phyloP scores from a whole-genome alignment of 495 filamentous ascomycete genomes.

The Daldinia vernicosa region DNA sequence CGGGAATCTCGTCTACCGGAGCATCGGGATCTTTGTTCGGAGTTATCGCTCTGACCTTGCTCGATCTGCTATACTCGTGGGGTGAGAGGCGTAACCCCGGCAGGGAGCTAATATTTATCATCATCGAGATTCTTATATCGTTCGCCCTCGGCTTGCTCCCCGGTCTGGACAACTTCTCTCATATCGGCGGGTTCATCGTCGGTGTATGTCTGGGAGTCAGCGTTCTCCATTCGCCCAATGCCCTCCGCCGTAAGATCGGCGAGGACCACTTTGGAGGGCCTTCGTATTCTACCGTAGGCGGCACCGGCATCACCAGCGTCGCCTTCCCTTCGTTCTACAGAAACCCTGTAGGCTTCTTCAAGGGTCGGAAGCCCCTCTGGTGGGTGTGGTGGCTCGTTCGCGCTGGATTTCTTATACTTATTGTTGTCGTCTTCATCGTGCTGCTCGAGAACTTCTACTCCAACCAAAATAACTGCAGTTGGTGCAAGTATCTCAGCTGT shows the following conservation, averaged over 20 bases:
- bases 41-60: conserved; percentile 83
- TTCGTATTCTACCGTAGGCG: conserved; percentile 55
- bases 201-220: conserved; percentile 87
- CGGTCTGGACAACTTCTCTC: conserved; percentile 94
- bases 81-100: conserved; percentile 73
- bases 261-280: conserved; percentile 60
- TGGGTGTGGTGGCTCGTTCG: conserved; percentile 97
- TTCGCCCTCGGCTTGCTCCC: conserved; percentile 93
- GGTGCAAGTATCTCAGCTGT: conserved; percentile 96
- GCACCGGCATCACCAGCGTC: conserved; percentile 50
- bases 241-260: conserved; percentile 78
- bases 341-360: conserved; percentile 84
- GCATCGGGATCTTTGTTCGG: conserved; percentile 92
- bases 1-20: conserved; percentile 81
- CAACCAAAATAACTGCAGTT: conserved; percentile 75
- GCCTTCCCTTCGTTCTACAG: conserved; percentile 67
- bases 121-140: conserved; percentile 84
- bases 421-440: conserved; percentile 82
- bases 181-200: conserved; percentile 96
- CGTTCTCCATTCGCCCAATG: conserved; percentile 84
- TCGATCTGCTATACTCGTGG: conserved; percentile 96
- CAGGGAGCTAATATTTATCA: conserved; percentile 83
- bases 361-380: conserved; percentile 89
- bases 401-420: conserved; percentile 77
- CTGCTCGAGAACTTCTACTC: conserved; percentile 91